A percentile compares a stretch with the other conserved stretches of the same genome.
These are phyloP conservation scores for Cyclotella cryptica DNA, from an alignment of 108 stramenopile species.

Conservation along the genomic window DNA sequence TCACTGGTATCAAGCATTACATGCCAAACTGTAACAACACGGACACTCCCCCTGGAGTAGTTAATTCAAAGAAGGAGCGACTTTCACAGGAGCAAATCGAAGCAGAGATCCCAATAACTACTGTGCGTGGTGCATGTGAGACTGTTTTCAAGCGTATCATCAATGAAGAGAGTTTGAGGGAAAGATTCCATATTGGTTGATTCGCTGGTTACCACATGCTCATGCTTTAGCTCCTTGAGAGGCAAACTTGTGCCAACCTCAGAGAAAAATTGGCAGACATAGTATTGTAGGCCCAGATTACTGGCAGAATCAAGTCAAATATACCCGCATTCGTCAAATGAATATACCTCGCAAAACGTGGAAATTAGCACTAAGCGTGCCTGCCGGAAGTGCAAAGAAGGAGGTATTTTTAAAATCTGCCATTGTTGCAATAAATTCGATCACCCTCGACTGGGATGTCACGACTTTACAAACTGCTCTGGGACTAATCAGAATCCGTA, in stretches of 20 bases:
- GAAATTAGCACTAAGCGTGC: no score
- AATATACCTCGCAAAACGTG: no score
- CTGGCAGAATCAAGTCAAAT: no score
- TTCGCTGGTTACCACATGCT: conserved; percentile 6
- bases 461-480: no score
- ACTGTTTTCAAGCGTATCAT: conserved; percentile 9
- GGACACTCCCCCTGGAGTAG: background rate
- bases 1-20: background rate
- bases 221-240: conserved; percentile 23
- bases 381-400: no score
- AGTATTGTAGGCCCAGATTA: conserved; percentile 21
- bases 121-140: background rate
- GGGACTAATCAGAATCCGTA: no score
- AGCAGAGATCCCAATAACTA: conserved; percentile 1
- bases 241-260: conserved; percentile 8
- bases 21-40: conserved; percentile 6
- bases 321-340: no score
- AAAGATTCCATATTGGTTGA: conserved; percentile 29
- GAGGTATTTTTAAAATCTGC: no score
- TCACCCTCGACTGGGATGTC: no score
- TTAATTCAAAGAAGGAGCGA: conserved; percentile 3
- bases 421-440: no score
- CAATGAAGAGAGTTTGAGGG: conserved; percentile 3
- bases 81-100: background rate
- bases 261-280: conserved; percentile 13